A percentile compares a stretch with the other conserved stretches of the same genome.
Conservation (phyloP, 2,329 filamentous ascomycete genomes). For the Zymoseptoria ardabiliae region DNA sequence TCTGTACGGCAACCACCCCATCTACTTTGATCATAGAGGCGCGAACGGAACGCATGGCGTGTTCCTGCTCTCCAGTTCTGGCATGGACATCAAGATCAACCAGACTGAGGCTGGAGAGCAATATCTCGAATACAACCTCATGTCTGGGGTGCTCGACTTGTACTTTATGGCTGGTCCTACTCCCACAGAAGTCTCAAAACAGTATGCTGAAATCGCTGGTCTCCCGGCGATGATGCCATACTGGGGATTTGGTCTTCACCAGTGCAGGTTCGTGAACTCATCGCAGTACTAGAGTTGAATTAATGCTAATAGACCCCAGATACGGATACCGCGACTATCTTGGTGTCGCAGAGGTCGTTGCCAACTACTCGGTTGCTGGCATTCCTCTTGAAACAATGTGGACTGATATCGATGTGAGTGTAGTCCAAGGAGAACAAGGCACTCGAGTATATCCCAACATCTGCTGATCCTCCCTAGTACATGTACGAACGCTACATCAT, state of each 20-base stretch:
- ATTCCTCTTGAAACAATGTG: slow-evolving; percentile 67
- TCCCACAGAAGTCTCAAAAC: slow-evolving; percentile 40
- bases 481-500: slow-evolving; percentile 48
- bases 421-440: not conserved
- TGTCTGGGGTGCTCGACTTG: slow-evolving; percentile 66
- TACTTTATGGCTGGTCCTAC: slow-evolving; percentile 45
- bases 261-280: slow-evolving; percentile 37
- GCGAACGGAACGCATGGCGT: slow-evolving; percentile 53
- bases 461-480: slow-evolving; percentile 11
- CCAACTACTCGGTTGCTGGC: slow-evolving; percentile 54
- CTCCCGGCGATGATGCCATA: slow-evolving; percentile 44
- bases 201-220: slow-evolving; percentile 44
- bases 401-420: slow-evolving; percentile 42
- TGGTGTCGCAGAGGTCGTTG: slow-evolving; percentile 51
- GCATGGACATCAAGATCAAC: slow-evolving; percentile 69
- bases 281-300: slow-evolving; percentile 46
- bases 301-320: not conserved
- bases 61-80: slow-evolving; percentile 63
- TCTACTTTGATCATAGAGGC: slow-evolving; percentile 63
- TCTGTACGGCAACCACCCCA: slow-evolving; percentile 64
- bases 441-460: not conserved
- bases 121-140: slow-evolving; percentile 70
- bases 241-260: slow-evolving; percentile 46
- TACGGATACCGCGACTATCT: not conserved
- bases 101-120: slow-evolving; percentile 45